These are phyloP conservation scores for Russula virescens DNA, from an alignment of 768 basidiomycete genomes.

Conservation along the genomic window DNA sequence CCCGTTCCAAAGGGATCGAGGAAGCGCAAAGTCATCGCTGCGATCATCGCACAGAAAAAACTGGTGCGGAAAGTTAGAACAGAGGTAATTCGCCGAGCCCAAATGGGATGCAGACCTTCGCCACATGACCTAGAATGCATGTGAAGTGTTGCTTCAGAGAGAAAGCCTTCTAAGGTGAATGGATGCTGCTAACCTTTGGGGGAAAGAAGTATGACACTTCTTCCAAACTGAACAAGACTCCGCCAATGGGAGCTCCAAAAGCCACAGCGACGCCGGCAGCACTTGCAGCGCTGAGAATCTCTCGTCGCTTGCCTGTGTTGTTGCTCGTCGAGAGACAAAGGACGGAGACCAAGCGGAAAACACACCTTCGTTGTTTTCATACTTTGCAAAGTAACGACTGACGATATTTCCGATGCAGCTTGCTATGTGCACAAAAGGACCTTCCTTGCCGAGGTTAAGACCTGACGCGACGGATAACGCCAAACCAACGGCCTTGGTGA, in stretches of 20 bases:
- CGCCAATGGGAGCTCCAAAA: constrained; percentile 95
- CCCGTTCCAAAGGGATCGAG: constrained; percentile 95
- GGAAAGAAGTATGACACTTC: constrained; percentile 98
- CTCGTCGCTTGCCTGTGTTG: constrained; percentile 78
- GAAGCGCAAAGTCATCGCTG: constrained; percentile 87
- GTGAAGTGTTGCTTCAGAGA: not conserved
- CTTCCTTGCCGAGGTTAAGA: constrained; percentile 76
- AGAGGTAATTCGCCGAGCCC: constrained; percentile 15
- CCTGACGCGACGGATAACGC: constrained; percentile 91
- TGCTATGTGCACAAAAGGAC: constrained; percentile 87
- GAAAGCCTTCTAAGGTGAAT: not conserved
- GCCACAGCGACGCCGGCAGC: constrained; percentile 97
- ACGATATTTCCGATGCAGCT: constrained; percentile 91
- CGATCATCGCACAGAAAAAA: constrained; percentile 98
- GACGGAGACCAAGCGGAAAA: not conserved
- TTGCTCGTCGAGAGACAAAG: not conserved
- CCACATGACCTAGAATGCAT: constrained; percentile 78
- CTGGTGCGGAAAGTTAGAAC: constrained; percentile 42
- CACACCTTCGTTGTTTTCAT: constrained; percentile 88
- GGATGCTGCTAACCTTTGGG: constrained; percentile 55
- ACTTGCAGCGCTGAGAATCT: constrained; percentile 91
- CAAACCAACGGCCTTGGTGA: constrained; percentile 86
- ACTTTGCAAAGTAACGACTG: constrained; percentile 79
- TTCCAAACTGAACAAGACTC: constrained; percentile 87
- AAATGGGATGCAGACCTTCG: constrained; percentile 59